Percentiles rank a stretch among this genome's conserved stretches.
Evolutionary conservation across 768 basidiomycete genomes (phyloP).

Genomic region (Phlegmacium glaucopus): DNA sequence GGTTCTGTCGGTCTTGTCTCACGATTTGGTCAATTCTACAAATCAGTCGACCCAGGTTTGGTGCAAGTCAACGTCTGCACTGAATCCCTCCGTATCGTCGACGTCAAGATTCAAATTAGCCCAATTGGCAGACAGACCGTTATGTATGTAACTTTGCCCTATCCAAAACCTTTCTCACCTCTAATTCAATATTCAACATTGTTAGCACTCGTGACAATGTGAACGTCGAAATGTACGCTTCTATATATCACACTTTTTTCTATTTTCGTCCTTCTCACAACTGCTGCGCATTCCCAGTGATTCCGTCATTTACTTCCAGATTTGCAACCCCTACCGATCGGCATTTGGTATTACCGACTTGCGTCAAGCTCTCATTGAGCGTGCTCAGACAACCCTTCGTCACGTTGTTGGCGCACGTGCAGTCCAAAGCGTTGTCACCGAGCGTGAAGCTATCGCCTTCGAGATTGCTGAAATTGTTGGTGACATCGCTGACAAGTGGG

Average conservation of each 20-base stretch:
- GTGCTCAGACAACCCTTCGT: slow-evolving; percentile 92
- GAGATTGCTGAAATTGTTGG: slow-evolving; percentile 97
- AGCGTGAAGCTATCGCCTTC: slow-evolving; percentile 93
- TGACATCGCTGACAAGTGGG: slow-evolving; percentile 93
- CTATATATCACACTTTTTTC: neutral
- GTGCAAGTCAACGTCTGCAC: slow-evolving; percentile 94
- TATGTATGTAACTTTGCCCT: slow-evolving; percentile 44
- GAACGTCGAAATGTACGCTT: slow-evolving; percentile 82
- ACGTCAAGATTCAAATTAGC: slow-evolving; percentile 95
- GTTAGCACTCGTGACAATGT: slow-evolving; percentile 87
- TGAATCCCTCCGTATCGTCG: slow-evolving; percentile 80
- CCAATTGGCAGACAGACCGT: slow-evolving; percentile 84
- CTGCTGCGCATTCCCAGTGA: slow-evolving; percentile 45
- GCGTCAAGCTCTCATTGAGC: slow-evolving; percentile 78
- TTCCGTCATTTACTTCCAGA: slow-evolving; percentile 92
- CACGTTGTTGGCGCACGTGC: slow-evolving; percentile 94
- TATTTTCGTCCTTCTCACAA: slow-evolving; percentile 4
- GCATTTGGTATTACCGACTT: slow-evolving; percentile 93
- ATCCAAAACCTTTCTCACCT: slow-evolving; percentile 1
- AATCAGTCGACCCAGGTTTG: slow-evolving; percentile 89
- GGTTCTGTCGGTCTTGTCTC: slow-evolving; percentile 89
- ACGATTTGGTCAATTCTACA: slow-evolving; percentile 96
- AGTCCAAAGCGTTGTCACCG: slow-evolving; percentile 95
- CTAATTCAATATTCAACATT: slow-evolving; percentile 13
- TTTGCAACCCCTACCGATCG: slow-evolving; percentile 86